Evolutionary conservation across 208 protist genomes (phyloP), one percentile per base, ranked within the genome.

Genomic region (Zelonia costaricensis): DNA sequence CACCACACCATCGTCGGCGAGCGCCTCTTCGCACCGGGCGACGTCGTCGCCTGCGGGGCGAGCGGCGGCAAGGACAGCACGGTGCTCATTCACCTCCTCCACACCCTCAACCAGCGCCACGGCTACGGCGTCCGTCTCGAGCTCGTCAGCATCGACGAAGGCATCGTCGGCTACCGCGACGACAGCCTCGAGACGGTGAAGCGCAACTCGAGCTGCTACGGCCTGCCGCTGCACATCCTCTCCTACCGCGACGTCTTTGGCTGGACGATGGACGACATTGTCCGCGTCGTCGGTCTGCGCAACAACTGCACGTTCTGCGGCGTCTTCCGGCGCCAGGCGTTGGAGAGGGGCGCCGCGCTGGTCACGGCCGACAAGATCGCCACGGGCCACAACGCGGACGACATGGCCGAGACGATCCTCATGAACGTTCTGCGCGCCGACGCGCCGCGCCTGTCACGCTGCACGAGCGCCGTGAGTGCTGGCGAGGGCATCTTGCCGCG

Each of bases 361-460:
- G 62, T 97, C 4, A 74, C 79, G 3, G 96, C 88, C 3, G 86
- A 92, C 56, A 97, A 97, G 47, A 96, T 99, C 43, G 98, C 92
- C 1, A 99, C 97, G 2, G 98, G 98, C 12, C 98, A 99, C 76
- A 99, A 99, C 84, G 98, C 98, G 2, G 98, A 99, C 64, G 98
- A 99, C 69, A 83, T 95, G 36, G 98, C 98, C 25, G 98, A 99
- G 66, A 99, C 98, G 35, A 91, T 99, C 46, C 76, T 99, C 12
- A 98, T 99, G 93, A 99, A 99, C 64, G 62, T 96, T 8, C 80
- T 99, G 16, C 91, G 98, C 43, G 95, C 92, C 15, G 98, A 99
- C 67, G 81, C 93, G 22, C 82, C 92, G 33, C 92, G 97, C 23
- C 75, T 99, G 45, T 68, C 85, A 20, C 86, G 97, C n/a, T 98